Percentiles rank a stretch among this genome's conserved stretches.
phyloP scores from a whole-genome alignment of 176 grass and related monocot genomes.

The Pontederia crassipes region DNA sequence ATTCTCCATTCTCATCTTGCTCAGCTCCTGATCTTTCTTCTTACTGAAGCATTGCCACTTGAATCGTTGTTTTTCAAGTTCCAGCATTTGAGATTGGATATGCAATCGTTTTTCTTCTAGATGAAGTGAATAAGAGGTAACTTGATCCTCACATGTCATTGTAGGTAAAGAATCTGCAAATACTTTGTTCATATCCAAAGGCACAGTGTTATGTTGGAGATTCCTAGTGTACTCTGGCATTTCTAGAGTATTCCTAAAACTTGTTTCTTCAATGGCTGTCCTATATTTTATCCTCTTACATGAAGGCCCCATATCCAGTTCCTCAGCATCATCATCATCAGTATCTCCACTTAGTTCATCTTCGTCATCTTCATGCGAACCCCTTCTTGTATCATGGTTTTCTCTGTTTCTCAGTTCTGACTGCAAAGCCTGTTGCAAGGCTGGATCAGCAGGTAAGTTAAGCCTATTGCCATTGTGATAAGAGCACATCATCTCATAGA shows the following conservation, averaged over 20 bases:
- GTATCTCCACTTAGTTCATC: neutral
- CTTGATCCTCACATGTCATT: conserved; percentile 23
- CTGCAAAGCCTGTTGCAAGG: conserved; percentile 61
- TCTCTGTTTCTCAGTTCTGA: conserved; percentile 67
- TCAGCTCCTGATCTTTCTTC: conserved; percentile 64
- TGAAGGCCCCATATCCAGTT: conserved; percentile 26
- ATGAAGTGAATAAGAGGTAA: conserved; percentile 31
- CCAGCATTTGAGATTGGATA: conserved; percentile 52
- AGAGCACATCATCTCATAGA: conserved; percentile 94
- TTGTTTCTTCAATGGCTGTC: conserved; percentile 28
- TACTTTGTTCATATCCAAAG: conserved; percentile 54
- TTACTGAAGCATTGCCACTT: conserved; percentile 59
- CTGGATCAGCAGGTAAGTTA: conserved; percentile 66
- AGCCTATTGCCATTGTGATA: conserved; percentile 85
- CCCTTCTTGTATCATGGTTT: conserved; percentile 32
- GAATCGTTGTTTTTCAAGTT: conserved; percentile 44
- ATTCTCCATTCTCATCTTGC: conserved; percentile 63
- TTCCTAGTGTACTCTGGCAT: conserved; percentile 31
- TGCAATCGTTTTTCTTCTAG: conserved; percentile 38
- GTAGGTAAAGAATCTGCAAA: conserved; percentile 27
- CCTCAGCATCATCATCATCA: conserved; percentile 46
- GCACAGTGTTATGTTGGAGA: conserved; percentile 13
- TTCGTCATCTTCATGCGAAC: conserved; percentile 17
- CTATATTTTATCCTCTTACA: conserved; percentile 44
- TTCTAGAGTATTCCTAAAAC: conserved; percentile 29